Conservation (phyloP, 805 yeast genomes). For the Candida takata region DNA sequence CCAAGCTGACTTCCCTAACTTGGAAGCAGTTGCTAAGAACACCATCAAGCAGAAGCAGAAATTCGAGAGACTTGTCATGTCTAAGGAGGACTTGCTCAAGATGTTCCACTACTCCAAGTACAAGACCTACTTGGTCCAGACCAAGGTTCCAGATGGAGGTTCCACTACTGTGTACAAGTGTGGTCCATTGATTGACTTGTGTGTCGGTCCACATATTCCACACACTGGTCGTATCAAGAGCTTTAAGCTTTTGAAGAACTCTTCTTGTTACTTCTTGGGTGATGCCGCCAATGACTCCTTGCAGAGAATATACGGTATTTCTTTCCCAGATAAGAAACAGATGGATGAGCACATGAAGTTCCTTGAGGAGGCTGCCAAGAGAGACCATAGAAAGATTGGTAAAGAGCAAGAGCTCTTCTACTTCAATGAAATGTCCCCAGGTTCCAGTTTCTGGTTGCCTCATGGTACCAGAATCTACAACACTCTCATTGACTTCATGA, state of each 20-base stretch:
- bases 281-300: conserved; percentile 88
- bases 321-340: conserved; percentile 95
- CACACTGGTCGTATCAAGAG: conserved; percentile 96
- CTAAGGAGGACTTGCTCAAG: conserved; percentile 83
- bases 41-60: conserved; percentile 94
- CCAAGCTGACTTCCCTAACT: conserved; percentile 73
- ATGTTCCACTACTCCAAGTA: conserved; percentile 96
- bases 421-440: conserved; percentile 96
- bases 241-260: conserved; percentile 88
- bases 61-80: conserved; percentile 86
- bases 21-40: conserved; percentile 81
- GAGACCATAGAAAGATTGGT: conserved; percentile 96
- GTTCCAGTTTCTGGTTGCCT: conserved; percentile 97
- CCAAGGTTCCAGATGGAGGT: conserved; percentile 93
- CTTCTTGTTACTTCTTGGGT: conserved; percentile 93
- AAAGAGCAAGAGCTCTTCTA: conserved; percentile 91
- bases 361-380: conserved; percentile 89
- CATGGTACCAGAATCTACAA: conserved; percentile 98
- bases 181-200: conserved; percentile 93
- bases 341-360: conserved; percentile 94
- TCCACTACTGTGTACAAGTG: conserved; percentile 96
- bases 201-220: conserved; percentile 97
- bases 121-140: conserved; percentile 78
- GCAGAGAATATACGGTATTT: conserved; percentile 95
- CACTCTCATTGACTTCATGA: conserved; percentile 70